phyloP scores from a whole-genome alignment of 2,329 filamentous ascomycete genomes.

The Cordyceps tenuipes region DNA sequence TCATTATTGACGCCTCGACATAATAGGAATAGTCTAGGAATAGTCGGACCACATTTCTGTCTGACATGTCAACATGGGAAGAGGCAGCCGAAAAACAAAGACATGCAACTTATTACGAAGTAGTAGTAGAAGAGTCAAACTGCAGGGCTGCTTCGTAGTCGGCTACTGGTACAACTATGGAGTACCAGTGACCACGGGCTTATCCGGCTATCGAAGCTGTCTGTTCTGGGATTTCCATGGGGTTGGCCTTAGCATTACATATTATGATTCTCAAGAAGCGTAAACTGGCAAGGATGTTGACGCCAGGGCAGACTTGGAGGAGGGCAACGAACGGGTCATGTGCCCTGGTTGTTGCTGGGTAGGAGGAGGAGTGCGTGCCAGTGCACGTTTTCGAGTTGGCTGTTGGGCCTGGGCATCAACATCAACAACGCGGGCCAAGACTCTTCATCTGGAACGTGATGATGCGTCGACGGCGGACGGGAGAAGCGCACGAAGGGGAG shows the following conservation, averaged over 20 bases:
- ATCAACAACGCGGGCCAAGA: too few relatives aligned
- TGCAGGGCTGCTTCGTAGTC: not conserved
- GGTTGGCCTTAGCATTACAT: not conserved
- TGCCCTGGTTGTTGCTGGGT: not conserved
- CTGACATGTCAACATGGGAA: not conserved
- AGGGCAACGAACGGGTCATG: not conserved
- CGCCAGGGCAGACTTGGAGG: not conserved
- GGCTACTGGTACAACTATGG: not conserved
- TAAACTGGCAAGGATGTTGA: not conserved
- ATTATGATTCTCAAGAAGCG: not conserved
- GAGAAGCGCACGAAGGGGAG: too few relatives aligned
- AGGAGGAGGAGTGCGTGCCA: not conserved
- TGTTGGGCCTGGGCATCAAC: too few relatives aligned
- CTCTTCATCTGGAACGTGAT: too few relatives aligned
- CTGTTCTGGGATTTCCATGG: not conserved
- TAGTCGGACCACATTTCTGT: not conserved
- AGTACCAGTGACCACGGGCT: not conserved
- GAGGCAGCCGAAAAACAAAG: not conserved
- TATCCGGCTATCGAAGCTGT: not conserved
- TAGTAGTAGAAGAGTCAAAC: not conserved
- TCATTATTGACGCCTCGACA: not conserved
- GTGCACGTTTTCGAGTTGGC: not conserved
- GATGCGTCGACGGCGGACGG: too few relatives aligned
- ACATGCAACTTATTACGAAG: not conserved
- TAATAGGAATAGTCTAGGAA: not conserved